These are phyloP conservation scores for Talaromyces sp. DNA, from an alignment of 2,329 filamentous ascomycete genomes.

Conservation along the genomic window DNA sequence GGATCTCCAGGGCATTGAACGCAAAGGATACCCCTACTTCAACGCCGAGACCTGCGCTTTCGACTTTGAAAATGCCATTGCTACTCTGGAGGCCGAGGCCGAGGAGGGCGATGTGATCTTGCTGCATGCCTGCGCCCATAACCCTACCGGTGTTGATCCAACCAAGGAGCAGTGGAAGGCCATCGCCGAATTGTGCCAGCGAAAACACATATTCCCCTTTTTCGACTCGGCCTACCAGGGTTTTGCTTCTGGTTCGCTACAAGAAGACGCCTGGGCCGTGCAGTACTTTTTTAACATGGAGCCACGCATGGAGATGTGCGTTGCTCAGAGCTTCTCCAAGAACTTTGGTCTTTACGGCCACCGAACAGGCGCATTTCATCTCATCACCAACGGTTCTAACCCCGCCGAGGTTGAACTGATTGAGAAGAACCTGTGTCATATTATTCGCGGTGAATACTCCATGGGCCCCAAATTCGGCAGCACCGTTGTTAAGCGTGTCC, in stretches of 20 bases:
- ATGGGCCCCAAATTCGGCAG: slow-evolving; percentile 77
- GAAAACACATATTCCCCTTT: slow-evolving; percentile 89
- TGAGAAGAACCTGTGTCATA: slow-evolving; percentile 35
- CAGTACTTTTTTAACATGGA: slow-evolving; percentile 81
- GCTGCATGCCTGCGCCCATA: slow-evolving; percentile 93
- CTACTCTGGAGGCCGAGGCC: slow-evolving; percentile 80
- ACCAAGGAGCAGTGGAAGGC: slow-evolving; percentile 89
- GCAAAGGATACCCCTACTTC: slow-evolving; percentile 89
- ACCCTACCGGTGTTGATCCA: slow-evolving; percentile 93
- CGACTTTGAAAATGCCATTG: slow-evolving; percentile 58
- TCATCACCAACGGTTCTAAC: slow-evolving; percentile 30
- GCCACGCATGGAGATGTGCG: slow-evolving; percentile 62
- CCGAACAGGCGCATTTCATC: slow-evolving; percentile 89
- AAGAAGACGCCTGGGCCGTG: slow-evolving; percentile 80
- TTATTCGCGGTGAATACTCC: slow-evolving; percentile 37
- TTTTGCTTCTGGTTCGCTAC: slow-evolving; percentile 85
- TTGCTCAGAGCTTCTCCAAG: slow-evolving; percentile 59
- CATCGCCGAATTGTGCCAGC: slow-evolving; percentile 70
- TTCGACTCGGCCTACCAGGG: slow-evolving; percentile 98
- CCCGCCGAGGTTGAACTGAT: slow-evolving; percentile 26
- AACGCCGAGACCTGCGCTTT: slow-evolving; percentile 53
- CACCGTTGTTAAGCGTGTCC: slow-evolving; percentile 73
- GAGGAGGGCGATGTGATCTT: slow-evolving; percentile 78
- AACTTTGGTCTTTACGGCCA: slow-evolving; percentile 85
- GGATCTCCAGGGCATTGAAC: slow-evolving; percentile 64